Conservation (phyloP, 2,329 filamentous ascomycete genomes). For the Fusarium zealandicum region DNA sequence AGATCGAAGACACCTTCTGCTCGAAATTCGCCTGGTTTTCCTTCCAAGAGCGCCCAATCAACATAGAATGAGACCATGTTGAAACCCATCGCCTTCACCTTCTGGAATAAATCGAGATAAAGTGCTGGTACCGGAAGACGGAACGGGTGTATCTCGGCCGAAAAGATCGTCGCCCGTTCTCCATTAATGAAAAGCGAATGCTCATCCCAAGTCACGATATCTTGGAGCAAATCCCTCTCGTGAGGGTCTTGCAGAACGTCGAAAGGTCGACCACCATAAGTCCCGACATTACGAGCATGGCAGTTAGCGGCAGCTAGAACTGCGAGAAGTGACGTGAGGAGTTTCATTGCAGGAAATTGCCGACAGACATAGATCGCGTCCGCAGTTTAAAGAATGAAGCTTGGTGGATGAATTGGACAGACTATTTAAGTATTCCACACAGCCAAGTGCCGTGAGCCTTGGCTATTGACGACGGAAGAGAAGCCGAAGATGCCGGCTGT, state of each 20-base stretch:
- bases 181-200: slow-evolving; percentile 74
- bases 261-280: slow-evolving; percentile 29
- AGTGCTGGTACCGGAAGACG: slow-evolving; percentile 55
- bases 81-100: slow-evolving; percentile 82
- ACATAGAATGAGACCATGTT: slow-evolving; percentile 82
- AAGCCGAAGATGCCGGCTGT: slow-evolving; percentile 18
- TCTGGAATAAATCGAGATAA: slow-evolving; percentile 79
- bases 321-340: slow-evolving; percentile 7
- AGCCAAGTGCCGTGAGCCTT: not conserved
- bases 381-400: not conserved
- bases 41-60: slow-evolving; percentile 80
- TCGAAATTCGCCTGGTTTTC: slow-evolving; percentile 71
- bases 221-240: slow-evolving; percentile 42
- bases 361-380: no score
- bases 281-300: slow-evolving; percentile 23
- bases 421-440: slow-evolving; percentile 5
- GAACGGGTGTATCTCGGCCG: slow-evolving; percentile 77
- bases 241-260: slow-evolving; percentile 33
- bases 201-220: slow-evolving; percentile 72
- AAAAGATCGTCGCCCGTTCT: slow-evolving; percentile 74
- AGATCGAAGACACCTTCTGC: slow-evolving; percentile 76
- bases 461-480: slow-evolving; percentile 4
- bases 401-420: no score
- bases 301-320: slow-evolving; percentile 5
- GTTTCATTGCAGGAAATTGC: slow-evolving; percentile 17